Conservation (phyloP, 768 basidiomycete species). For the Panaeolus papilionaceus region DNA sequence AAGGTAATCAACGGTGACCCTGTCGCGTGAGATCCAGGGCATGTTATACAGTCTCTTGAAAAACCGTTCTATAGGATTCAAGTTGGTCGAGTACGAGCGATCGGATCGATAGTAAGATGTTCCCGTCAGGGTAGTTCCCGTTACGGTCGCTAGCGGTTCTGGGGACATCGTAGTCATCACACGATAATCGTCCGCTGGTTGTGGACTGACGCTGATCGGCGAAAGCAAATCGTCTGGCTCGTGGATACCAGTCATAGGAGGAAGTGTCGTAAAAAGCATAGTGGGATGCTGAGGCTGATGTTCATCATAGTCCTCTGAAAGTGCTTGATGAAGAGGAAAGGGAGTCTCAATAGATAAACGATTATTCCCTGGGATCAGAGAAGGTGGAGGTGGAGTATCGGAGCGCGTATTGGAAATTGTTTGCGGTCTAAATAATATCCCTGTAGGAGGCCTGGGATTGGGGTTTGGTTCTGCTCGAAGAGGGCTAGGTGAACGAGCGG, state of each 20-base stretch:
- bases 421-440: constrained; percentile 1
- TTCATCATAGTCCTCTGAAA: not conserved
- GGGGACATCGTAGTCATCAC: constrained; percentile 41
- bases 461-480: constrained; percentile 1
- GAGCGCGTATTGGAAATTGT: not conserved
- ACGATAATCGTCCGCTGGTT: constrained; percentile 41
- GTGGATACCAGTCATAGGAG: constrained; percentile 12
- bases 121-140: constrained; percentile 30
- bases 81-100: constrained; percentile 43
- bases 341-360: not conserved
- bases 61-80: constrained; percentile 50
- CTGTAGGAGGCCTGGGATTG: not conserved
- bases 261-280: not conserved
- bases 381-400: not conserved
- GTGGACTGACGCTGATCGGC: constrained; percentile 40
- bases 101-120: constrained; percentile 42
- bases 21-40: constrained; percentile 52
- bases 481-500: not conserved
- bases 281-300: not conserved
- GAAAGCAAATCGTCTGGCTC: constrained; percentile 28
- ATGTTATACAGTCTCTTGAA: constrained; percentile 46
- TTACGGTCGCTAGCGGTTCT: constrained; percentile 26
- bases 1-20: constrained; percentile 53
- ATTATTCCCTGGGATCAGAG: not conserved
- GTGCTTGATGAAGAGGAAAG: not conserved